A percentile compares a stretch with the other conserved stretches of the same genome.
These are phyloP conservation scores for Picea mariana DNA, from an alignment of 83 land plant species.

Conservation along the genomic window DNA sequence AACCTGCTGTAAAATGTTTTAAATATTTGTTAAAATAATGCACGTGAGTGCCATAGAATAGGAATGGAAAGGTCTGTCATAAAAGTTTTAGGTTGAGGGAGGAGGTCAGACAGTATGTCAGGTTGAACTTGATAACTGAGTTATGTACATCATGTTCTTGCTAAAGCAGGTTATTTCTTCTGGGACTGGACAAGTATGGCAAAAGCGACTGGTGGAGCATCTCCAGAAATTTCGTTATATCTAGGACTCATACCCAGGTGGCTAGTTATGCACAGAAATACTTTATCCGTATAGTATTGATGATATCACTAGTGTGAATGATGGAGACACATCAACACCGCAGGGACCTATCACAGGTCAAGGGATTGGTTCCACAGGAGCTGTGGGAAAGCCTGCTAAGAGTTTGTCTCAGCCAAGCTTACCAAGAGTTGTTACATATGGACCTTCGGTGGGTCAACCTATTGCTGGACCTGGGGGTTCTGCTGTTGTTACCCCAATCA, in stretches of 20 bases:
- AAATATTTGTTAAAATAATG: too few relatives aligned
- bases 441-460: slow-evolving; percentile 60
- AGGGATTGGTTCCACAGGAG: slow-evolving; percentile 28
- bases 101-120: too few relatives aligned
- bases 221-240: slow-evolving; percentile 79
- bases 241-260: slow-evolving; percentile 92
- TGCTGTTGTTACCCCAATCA: slow-evolving; percentile 44
- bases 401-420: slow-evolving; percentile 29
- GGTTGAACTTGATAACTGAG: too few relatives aligned
- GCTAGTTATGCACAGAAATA: slow-evolving; percentile 96
- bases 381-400: slow-evolving; percentile 42
- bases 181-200: slow-evolving; percentile 84
- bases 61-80: too few relatives aligned
- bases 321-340: slow-evolving; percentile 38
- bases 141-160: background rate
- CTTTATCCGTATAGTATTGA: slow-evolving; percentile 88
- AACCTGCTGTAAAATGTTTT: too few relatives aligned
- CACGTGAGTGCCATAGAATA: too few relatives aligned
- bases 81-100: too few relatives aligned
- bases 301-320: slow-evolving; percentile 79
- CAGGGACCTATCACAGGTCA: slow-evolving; percentile 85
- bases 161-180: slow-evolving; percentile 67
- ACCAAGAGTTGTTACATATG: slow-evolving; percentile 40
- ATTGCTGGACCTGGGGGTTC: slow-evolving; percentile 48
- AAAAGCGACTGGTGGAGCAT: slow-evolving; percentile 97